Percentiles rank a stretch among this genome's conserved stretches.
Evolutionary conservation across 257 asterid genomes (phyloP).

Genomic region (Cordia subcordata): DNA sequence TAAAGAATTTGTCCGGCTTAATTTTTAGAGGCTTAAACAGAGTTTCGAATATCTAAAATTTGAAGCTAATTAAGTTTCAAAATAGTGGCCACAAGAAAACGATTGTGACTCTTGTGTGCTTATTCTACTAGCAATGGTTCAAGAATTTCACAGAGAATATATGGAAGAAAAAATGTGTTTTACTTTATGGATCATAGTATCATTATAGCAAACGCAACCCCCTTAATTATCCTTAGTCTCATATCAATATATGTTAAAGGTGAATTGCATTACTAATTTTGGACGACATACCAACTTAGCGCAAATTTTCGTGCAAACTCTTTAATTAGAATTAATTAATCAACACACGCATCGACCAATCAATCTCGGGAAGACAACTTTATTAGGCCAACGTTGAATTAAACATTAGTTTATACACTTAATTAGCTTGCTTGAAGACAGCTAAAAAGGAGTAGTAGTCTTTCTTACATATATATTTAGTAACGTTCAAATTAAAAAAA

Average conservation of each 20-base stretch:
- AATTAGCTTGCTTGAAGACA: constrained; percentile 39
- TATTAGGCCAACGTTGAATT: not conserved
- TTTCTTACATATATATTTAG: constrained; percentile 9
- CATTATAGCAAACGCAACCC: constrained; percentile 6
- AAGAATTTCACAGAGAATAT: constrained; percentile 1
- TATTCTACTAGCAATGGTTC: no score
- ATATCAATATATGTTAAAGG: no score
- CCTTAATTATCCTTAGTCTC: not conserved
- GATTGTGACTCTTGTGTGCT: no score
- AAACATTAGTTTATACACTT: constrained; percentile 3
- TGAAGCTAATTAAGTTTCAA: no score
- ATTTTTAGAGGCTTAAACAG: no score
- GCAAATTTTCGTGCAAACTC: not conserved
- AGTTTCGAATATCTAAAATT: no score
- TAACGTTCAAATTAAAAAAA: constrained; percentile 10
- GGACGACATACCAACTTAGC: not conserved
- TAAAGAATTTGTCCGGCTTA: no score
- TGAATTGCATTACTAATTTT: not conserved
- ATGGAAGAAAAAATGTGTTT: constrained; percentile 4
- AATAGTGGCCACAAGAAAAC: no score
- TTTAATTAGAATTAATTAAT: not conserved
- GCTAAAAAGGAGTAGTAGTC: constrained; percentile 25
- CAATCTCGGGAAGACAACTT: constrained; percentile 1
- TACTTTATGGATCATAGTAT: not conserved
- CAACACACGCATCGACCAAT: constrained; percentile 8